Base-by-base conservation (phyloP, 139 green algal species). In the Chlamydomonas eustigma region DNA sequence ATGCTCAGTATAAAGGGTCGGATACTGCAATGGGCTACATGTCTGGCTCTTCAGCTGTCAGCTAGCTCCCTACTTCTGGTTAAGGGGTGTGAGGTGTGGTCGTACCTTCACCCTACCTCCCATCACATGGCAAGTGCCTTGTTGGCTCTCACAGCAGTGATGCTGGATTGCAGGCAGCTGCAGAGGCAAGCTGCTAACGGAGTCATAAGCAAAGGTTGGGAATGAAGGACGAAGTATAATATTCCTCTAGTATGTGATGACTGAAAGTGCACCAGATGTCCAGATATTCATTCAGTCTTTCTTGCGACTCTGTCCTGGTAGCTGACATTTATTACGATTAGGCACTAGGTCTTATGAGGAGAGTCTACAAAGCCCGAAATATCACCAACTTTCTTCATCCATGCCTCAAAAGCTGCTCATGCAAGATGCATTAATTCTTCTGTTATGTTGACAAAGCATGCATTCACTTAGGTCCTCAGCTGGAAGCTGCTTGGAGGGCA, bases 401-500 rank as follows among this genome's bases (percentile, higher is more conserved):
- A 72, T 28, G 12, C 31, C 3, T 12, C 65, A 39, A n/a, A 24
- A 12, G 22, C 28, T 50, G 22, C 24, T 31, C 28, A 34, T 50
- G 4, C 24, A 39, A 31, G 34, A 58, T 18, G 44, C 44, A n/a
- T n/a, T n/a, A n/a, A n/a, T n/a, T 58, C 12, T 58, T 18, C 44
- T 58, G 12, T 58, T 58, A 18, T 18, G 44, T 18, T 58, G 4
- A 5, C 32, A 5, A 8, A 33, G 6, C 65, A 24, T 31, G 18
- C 8, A 72, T 31, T 6, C 65, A 69, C 65, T 25, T 34, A 72
- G 65, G 65, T 31, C 18, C 65, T 4, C 4, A 38, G 28, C 65
- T 72, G 4, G 83, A 88, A 69, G 32, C 50, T 5, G 76, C 75
- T 0, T 88, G 83, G 83, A 63, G 71, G 2, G 30, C 22, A 8